Base-by-base conservation (phyloP, 768 basidiomycete species). In the Suillus hirtellus region DNA sequence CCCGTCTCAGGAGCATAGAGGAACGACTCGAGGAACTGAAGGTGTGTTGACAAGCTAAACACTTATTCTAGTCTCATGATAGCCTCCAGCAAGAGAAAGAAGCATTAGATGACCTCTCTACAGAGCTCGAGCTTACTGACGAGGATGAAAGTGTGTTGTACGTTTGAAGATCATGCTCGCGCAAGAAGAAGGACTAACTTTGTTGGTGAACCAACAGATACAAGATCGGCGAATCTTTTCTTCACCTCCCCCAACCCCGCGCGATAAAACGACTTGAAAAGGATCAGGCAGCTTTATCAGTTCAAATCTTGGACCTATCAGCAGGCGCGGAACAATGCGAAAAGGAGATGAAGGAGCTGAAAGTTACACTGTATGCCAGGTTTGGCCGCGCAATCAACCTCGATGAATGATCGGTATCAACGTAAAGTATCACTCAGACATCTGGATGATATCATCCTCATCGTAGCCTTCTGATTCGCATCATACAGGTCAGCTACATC, bases 341-440 rank as follows among this genome's bases (percentile, higher is more conserved):
- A 68, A 80, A 75, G 38, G 79, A 86, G 69, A 93, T 95, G 92
- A 89, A 90, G 71, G 84, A 84, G 59, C 85, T 95, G 50, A 95
- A 95, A 73, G 82, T 90, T 47, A 72, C 80, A 0, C 72, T 95
- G 61, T 97, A 97, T 71, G 92, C 92, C 34, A 96, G 95, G 76
- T 98, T 98, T 72, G 95, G 95, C 21, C 86, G 83, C 47, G 90
- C 95, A 44, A 96, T 96, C 76, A 97, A 97, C 75, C 84, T 97
- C 53, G 95, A 96, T 73, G 92, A 92, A 71, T 90, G 24, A 58
- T 27, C 24, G 19, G 24, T 24, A 58, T 27, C 38, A 19, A 17
- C 17, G 17, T 58, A 35, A 42, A 42, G 37, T 56, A 9, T 40
- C 17, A 19, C 24, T 24, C 54, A 24, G 21, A 55, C n/a, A 37